Evolutionary conservation across 2,329 filamentous ascomycete genomes (phyloP), one percentile per base, ranked within the genome.

Genomic region (Hypoxylon sp.): DNA sequence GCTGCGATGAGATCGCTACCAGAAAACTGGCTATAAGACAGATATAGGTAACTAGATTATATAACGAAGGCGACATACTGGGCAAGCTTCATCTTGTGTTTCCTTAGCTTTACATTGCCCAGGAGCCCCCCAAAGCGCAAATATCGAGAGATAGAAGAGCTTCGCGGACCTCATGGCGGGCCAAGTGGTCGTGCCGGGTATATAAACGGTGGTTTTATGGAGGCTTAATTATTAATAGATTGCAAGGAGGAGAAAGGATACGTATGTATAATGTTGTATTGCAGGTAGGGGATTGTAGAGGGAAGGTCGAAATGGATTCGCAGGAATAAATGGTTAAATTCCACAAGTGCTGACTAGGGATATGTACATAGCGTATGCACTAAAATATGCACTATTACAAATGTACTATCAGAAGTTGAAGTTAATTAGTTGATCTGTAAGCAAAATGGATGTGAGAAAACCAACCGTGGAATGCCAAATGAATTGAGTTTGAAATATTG

Each of bases 91-190:
- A 68, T 79, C 75, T 63, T 76, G 69, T 53, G 70, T 55, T 57
- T 58, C 63, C 48, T 61, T 68, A 45, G 59, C 68, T 58, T 73
- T 68, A 67, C 81, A 83, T 61, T 71, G 72, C 16, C 72, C 76
- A 31, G 75, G 71, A 31, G 75, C 65, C 25, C 73, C 74, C 79
- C 77, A 83, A 51, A 83, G 77, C 53, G 80, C 72, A 69, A 84
- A 82, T 51, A 83, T 67, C 21, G 77, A 76, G 55, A 84, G 74
- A 64, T 77, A 83, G 63, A 84, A 82, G 42, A 81, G 70, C 61
- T 76, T 77, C 59, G 79, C 79, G 61, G 78, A 71, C 67, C 73
- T 80, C 80, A 83, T 83, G 57, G 53, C 63, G 62, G 51, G 29
- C 43, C 46, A 54, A 21, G 57, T 54, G 58, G 43, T 36, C 25